Evolutionary conservation across 306 rosid genomes (phyloP).

Genomic region (Hippophae rhamnoides): DNA sequence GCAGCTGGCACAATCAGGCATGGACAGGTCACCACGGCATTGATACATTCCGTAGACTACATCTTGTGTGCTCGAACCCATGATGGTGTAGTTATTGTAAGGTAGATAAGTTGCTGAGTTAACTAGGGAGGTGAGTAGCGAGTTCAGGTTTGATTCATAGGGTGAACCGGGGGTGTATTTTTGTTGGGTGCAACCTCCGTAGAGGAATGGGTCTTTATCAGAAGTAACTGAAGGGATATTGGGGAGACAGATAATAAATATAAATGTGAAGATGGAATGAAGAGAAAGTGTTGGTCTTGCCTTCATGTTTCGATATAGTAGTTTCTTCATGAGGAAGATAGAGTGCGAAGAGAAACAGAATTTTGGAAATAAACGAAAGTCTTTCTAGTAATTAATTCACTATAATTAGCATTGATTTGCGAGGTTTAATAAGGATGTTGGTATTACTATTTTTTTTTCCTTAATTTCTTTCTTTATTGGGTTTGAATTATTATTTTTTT

Average conservation of each 20-base stretch:
- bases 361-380: too few species aligned
- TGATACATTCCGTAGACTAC: conserved; percentile 66
- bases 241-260: conserved; percentile 5
- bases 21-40: conserved; percentile 84
- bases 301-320: conserved; percentile 1
- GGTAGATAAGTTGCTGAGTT: conserved; percentile 88
- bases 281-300: not conserved
- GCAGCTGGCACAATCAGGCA: conserved; percentile 81
- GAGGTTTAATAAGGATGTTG: too few species aligned
- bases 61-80: conserved; percentile 39
- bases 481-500: too few species aligned
- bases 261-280: conserved; percentile 2
- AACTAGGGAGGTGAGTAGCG: conserved; percentile 69
- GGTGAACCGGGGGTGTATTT: conserved; percentile 44
- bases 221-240: conserved; percentile 18
- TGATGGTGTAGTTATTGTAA: conserved; percentile 73
- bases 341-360: not conserved
- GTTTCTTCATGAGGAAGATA: not conserved
- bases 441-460: too few species aligned
- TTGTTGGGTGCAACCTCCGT: conserved; percentile 76
- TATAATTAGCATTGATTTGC: too few species aligned
- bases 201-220: conserved; percentile 47
- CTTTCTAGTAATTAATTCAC: too few species aligned
- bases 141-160: conserved; percentile 71
- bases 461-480: too few species aligned